Base-by-base conservation (phyloP, 129 eudicot species). In the Flaveria robusta region DNA sequence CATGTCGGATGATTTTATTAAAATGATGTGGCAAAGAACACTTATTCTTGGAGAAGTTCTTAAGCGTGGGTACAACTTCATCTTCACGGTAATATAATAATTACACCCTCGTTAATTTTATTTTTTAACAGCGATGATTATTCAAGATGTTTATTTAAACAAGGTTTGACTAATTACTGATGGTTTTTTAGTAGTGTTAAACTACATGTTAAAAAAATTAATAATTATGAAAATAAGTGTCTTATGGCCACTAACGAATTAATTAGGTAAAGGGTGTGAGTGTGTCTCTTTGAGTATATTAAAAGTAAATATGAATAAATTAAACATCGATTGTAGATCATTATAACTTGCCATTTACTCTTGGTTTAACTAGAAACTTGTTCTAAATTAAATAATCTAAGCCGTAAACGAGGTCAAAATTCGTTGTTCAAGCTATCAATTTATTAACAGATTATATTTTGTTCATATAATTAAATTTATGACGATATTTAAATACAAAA, bases 1-100 rank as follows among this genome's bases (percentile, higher is more conserved):
- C 81, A 88, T 91, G 97, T 84, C 93, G 2, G 79, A 75, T 1
- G 97, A 84, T 51, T 91, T 88, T 24, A 78, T 91, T 11, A 83
- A 83, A 66, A 90, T 90, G 92, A 90, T 90, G 92, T 87, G 92
- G 96, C 60, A 79, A 62, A 85, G 92, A 26, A 90, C 91, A 0
- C 73, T 81, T 9, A 84, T 91, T 77, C 87, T 91, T 8, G 71
- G 84, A 3, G 78, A 82, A 41, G 92, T 88, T 37, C 93, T 91
- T 63, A 88, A 79, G 63, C 85, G 46, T 46, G 97, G 93, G 8
- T 91, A 91, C 75, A 86, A 78, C 84, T 88, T 86, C 71, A 76
- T 91, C 18, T 91, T 88, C 70, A 88, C 97, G 89, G 97, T 56
- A 56, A 2, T 9, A 11, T 46, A 11, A 43, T 43, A 9, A 9